Evolutionary conservation across 352 stramenopile species (phyloP), one percentile per base, ranked within the genome.

Genomic region (Globisporangium emineosum): DNA sequence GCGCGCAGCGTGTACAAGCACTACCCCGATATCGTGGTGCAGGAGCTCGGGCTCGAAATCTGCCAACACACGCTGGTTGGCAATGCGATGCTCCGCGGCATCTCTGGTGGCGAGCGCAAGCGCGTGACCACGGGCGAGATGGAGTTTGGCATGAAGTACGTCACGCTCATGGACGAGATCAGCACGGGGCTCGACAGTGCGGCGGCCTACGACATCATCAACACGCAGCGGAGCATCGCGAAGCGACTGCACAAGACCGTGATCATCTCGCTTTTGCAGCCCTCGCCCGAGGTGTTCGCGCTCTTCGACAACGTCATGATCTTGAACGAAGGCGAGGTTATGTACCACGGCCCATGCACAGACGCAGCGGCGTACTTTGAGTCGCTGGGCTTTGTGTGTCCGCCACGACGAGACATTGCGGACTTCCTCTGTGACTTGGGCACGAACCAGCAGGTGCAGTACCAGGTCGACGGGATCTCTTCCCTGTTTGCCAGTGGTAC

Each of bases 261-360:
- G 19, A 73, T 94, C 35, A 81, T 97, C 17, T 90, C 87, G 8
- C 72, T 98, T 9, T 70, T 98, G 27, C 79, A 98, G 74, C 94
- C 95, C 30, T 84, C 94, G 17, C 95, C 95, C 10, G 94, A 98
- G 75, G 90, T 96, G 9, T 93, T 96, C 32, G 83, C 77, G 23
- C 74, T 98, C 17, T 98, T 98, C 68, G 95, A 98, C 71, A 86
- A 98, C 61, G 69, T 98, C 17, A 82, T 98, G 35, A 45, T 98
- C n/a, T 66, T 98, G 23, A 91, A 91, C 69, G 78, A 96, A 21
- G 94, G 95, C 35, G 69, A 81, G 19, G 74, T 98, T 21, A 81
- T 98, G 51, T 98, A 97, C 71, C 75, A 75, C 95, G 63, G 75
- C 81, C 58, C 86, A 67, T 72, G 75, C 76, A 52, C 87, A 74